phyloP scores from a whole-genome alignment of 2,329 filamentous ascomycete species.

The Thielaviopsis punctulata region DNA sequence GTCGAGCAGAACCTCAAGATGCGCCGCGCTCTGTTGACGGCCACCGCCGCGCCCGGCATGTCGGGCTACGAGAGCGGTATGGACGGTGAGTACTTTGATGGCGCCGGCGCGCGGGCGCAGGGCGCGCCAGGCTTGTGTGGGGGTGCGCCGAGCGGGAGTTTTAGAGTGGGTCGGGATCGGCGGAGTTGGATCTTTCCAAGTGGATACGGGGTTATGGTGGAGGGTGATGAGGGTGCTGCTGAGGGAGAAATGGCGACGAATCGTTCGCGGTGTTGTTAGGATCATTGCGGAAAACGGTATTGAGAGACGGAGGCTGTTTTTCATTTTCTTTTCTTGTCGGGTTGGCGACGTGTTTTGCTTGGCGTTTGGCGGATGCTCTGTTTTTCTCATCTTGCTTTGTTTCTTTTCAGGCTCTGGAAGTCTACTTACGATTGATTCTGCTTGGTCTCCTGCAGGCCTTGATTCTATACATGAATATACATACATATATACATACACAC shows the following conservation, averaged over 20 bases:
- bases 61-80: conserved; percentile 28
- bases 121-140: conserved; percentile 30
- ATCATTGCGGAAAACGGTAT: not conserved
- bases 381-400: not conserved
- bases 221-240: conserved; percentile 26
- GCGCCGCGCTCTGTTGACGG: conserved; percentile 39
- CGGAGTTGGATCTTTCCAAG: conserved; percentile 43
- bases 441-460: not conserved
- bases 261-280: conserved; percentile 15
- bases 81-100: conserved; percentile 36
- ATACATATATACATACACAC: conserved; percentile 3
- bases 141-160: conserved; percentile 28
- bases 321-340: not conserved
- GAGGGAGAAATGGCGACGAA: conserved; percentile 13
- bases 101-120: conserved; percentile 21
- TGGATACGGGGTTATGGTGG: conserved; percentile 33
- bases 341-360: not conserved
- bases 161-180: conserved; percentile 39
- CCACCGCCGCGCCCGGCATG: conserved; percentile 32
- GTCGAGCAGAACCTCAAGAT: conserved; percentile 48
- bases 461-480: conserved; percentile 5
- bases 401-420: not conserved
- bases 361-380: not conserved
- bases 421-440: not conserved
- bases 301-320: not conserved